A percentile compares a stretch with the other conserved stretches of the same genome.
These are phyloP conservation scores for Lumnitzera racemosa DNA, from an alignment of 345 rosid species.

Conservation along the genomic window DNA sequence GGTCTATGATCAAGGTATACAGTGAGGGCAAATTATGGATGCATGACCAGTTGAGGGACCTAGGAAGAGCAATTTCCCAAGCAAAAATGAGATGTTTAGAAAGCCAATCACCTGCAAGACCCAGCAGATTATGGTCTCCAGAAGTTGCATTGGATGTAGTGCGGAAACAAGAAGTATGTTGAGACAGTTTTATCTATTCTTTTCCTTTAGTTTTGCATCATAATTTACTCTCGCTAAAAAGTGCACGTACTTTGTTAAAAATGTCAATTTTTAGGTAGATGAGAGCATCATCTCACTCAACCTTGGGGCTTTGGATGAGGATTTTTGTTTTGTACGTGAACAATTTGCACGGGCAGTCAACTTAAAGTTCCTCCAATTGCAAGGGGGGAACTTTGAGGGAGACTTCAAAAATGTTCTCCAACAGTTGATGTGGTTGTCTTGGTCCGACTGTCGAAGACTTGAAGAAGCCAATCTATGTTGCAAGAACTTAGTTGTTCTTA, in stretches of 20 bases:
- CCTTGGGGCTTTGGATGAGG: not conserved
- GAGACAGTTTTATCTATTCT: no score
- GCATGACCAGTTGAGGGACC: not conserved
- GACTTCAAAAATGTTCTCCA: no score
- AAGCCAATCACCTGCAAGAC: no score
- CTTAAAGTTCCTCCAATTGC: not conserved
- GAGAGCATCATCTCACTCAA: not conserved
- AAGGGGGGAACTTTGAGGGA: no score
- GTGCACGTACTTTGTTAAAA: no score
- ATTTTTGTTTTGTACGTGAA: not conserved
- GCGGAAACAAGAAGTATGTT: no score
- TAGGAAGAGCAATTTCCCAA: no score
- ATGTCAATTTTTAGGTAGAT: not conserved
- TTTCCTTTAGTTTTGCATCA: no score
- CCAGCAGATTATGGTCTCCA: no score
- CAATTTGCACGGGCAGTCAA: not conserved
- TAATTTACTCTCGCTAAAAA: no score
- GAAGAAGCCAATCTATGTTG: not conserved
- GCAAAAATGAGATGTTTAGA: no score
- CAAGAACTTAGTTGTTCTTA: not conserved
- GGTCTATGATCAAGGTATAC: not conserved
- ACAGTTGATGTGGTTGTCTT: not conserved
- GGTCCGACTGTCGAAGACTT: not conserved
- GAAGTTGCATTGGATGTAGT: no score
- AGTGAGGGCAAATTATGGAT: not conserved